Evolutionary conservation across 345 rosid genomes (phyloP).

Genomic region (Camelina laxa): DNA sequence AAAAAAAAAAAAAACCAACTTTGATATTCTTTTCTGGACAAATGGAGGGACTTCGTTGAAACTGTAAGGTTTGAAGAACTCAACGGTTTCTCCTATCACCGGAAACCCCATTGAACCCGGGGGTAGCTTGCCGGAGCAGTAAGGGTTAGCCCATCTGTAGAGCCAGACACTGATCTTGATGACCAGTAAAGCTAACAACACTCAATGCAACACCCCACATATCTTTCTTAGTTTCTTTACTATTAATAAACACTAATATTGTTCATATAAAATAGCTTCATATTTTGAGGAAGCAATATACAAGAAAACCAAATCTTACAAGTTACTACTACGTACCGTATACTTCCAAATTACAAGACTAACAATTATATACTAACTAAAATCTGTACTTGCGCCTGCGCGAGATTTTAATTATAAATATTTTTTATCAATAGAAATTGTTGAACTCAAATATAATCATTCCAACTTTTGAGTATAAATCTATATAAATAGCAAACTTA

Average conservation of each 20-base stretch:
- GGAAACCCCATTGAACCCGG: constrained; percentile 48
- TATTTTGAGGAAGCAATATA: neutral
- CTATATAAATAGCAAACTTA: too few species aligned
- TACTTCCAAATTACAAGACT: neutral
- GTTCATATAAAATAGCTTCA: constrained; percentile 2
- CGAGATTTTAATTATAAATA: too few species aligned
- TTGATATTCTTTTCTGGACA: constrained; percentile 37
- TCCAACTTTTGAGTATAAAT: too few species aligned
- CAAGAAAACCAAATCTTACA: constrained; percentile 15
- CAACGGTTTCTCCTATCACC: constrained; percentile 41
- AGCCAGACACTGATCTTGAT: constrained; percentile 40
- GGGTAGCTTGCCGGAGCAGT: constrained; percentile 43
- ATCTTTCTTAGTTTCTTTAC: too few species aligned
- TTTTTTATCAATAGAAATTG: too few species aligned
- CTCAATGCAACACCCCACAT: constrained; percentile 16
- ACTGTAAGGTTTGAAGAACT: constrained; percentile 37
- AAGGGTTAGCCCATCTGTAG: constrained; percentile 38
- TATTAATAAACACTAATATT: neutral
- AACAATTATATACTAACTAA: neutral
- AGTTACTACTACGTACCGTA: neutral
- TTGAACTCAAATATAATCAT: too few species aligned
- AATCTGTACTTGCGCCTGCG: too few species aligned
- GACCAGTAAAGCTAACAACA: constrained; percentile 14
- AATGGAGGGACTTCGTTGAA: constrained; percentile 41
- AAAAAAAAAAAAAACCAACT: constrained; percentile 19